Percentiles rank a stretch among this genome's conserved stretches.
phyloP scores from a whole-genome alignment of 2,329 filamentous ascomycete genomes.

The Aspergillus ruber region DNA sequence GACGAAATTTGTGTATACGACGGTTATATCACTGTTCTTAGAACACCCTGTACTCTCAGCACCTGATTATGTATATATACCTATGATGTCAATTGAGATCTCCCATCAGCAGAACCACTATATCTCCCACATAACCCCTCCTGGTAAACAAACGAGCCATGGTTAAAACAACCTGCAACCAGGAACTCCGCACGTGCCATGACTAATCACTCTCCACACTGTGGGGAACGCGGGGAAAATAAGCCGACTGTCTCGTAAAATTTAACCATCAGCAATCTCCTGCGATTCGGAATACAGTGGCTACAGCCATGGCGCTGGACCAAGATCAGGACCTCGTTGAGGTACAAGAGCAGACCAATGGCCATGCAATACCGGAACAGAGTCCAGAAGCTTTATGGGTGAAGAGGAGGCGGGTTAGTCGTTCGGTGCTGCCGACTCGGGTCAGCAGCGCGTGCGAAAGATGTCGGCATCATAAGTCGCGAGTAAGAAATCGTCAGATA shows the following conservation, averaged over 20 bases:
- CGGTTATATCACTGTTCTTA: too few relatives aligned
- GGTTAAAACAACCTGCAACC: constrained; percentile 14
- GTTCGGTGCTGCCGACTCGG: constrained; percentile 14
- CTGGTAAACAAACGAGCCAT: too few relatives aligned
- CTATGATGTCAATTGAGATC: too few relatives aligned
- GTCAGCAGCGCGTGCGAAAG: constrained; percentile 24
- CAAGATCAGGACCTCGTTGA: constrained; percentile 12
- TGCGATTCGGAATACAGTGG: neutral
- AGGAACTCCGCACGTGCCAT: neutral
- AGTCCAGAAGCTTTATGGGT: neutral
- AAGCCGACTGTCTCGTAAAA: constrained; percentile 1
- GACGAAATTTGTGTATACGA: too few relatives aligned
- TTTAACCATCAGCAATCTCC: neutral
- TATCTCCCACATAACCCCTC: too few relatives aligned
- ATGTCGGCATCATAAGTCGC: constrained; percentile 25
- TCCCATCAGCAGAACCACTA: too few relatives aligned
- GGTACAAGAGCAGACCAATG: constrained; percentile 12
- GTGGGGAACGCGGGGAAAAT: neutral
- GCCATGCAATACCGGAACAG: neutral
- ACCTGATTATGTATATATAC: too few relatives aligned
- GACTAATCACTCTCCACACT: constrained; percentile 20
- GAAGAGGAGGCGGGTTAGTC: constrained; percentile 2
- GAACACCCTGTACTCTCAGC: too few relatives aligned
- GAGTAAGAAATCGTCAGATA: constrained; percentile 13
- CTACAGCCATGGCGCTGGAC: constrained; percentile 7